phyloP scores from a whole-genome alignment of 2,329 filamentous ascomycete genomes.

The Penicillium sp. region DNA sequence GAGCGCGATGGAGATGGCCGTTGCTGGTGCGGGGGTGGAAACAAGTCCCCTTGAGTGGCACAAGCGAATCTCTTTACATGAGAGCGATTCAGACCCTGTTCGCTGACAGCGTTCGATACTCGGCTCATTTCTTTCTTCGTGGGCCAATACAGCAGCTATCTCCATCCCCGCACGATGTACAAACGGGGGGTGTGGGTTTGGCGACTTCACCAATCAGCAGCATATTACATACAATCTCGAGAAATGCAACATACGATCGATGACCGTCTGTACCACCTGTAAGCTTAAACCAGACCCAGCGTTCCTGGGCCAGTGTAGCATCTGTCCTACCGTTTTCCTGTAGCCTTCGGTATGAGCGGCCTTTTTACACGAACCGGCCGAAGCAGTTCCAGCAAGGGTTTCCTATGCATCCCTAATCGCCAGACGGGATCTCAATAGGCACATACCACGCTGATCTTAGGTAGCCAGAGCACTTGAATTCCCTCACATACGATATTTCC shows the following conservation, averaged over 20 bases:
- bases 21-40: conserved; percentile 63
- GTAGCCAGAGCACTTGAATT: no score
- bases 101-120: neutral
- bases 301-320: neutral
- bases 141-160: neutral
- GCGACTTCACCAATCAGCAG: neutral
- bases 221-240: neutral
- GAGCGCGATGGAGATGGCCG: conserved; percentile 76
- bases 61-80: neutral
- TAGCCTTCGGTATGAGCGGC: neutral
- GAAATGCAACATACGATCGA: neutral
- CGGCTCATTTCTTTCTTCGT: neutral
- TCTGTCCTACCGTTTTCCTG: conserved; percentile 4
- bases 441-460: no score
- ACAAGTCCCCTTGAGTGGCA: conserved; percentile 25
- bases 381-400: neutral
- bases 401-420: neutral
- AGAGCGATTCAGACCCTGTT: neutral
- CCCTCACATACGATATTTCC: neutral
- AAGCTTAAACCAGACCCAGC: neutral
- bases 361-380: neutral
- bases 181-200: conserved; percentile 6
- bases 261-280: conserved; percentile 5
- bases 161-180: conserved; percentile 11
- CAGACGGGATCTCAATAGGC: neutral